Evolutionary conservation across 768 basidiomycete genomes (phyloP).

Genomic region (Phaeotremella skinneri): DNA sequence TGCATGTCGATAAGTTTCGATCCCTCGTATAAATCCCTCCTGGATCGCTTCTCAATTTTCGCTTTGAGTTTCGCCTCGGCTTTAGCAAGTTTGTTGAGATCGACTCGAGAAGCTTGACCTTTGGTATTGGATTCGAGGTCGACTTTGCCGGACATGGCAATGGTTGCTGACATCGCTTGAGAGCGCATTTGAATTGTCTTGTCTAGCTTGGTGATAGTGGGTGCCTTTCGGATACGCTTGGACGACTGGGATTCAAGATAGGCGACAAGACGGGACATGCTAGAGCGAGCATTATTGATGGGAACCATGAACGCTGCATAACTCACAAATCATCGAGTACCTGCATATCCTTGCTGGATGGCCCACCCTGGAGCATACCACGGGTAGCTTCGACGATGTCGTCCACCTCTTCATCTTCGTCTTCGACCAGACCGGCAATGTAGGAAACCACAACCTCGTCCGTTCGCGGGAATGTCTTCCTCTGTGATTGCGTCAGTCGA

Average conservation of each 20-base stretch:
- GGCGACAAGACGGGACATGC: constrained; percentile 45
- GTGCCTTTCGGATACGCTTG: constrained; percentile 33
- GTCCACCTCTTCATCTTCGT: constrained; percentile 53
- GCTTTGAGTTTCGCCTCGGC: constrained; percentile 98
- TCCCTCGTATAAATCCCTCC: constrained; percentile 88
- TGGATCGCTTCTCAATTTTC: constrained; percentile 94
- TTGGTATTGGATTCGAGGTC: constrained; percentile 52
- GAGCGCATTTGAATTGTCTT: constrained; percentile 52
- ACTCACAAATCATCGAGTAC: constrained; percentile 50
- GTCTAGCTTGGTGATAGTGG: constrained; percentile 43
- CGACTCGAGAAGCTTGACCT: constrained; percentile 52
- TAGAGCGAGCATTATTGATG: constrained; percentile 6
- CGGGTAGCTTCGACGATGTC: constrained; percentile 51
- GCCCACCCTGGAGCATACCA: constrained; percentile 49
- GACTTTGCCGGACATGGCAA: constrained; percentile 51
- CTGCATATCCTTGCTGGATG: constrained; percentile 26
- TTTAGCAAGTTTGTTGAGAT: constrained; percentile 59
- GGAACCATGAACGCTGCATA: background rate
- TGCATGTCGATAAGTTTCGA: constrained; percentile 90
- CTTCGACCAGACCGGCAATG: constrained; percentile 52
- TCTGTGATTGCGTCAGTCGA: constrained; percentile 18
- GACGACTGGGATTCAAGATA: constrained; percentile 49
- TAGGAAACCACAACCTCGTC: constrained; percentile 53
- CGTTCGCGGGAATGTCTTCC: constrained; percentile 49
- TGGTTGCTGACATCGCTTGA: constrained; percentile 48